A percentile compares a stretch with the other conserved stretches of the same genome.
phyloP scores from a whole-genome alignment of 768 basidiomycete genomes.

The Termitomyces sp. region DNA sequence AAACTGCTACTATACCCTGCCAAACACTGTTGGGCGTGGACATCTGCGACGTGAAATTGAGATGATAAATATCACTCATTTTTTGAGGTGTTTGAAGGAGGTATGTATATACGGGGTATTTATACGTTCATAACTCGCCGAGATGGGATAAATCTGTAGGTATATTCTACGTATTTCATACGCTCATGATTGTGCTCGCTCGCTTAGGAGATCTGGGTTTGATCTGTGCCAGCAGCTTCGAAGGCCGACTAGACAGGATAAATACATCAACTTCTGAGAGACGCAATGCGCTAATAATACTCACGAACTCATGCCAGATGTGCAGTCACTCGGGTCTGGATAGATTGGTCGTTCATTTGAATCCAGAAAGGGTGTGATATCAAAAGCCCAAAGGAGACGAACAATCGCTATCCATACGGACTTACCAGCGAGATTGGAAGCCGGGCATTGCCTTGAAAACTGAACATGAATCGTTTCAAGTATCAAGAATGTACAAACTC shows the following conservation, averaged over 20 bases:
- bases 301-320: constrained; percentile 3
- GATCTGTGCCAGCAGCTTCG: background rate
- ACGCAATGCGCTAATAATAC: background rate
- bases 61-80: no score
- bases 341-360: background rate
- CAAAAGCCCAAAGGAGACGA: constrained; percentile 6
- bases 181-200: background rate
- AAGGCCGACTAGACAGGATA: background rate
- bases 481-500: background rate
- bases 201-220: background rate
- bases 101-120: no score
- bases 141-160: no score
- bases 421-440: constrained; percentile 1
- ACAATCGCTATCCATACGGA: constrained; percentile 4
- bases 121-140: no score
- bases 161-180: background rate
- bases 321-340: constrained; percentile 1
- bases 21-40: no score
- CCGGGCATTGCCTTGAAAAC: background rate
- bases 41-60: no score
- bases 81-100: no score
- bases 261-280: background rate
- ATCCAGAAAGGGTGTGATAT: constrained; percentile 2
- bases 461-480: background rate
- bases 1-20: no score